phyloP scores from a whole-genome alignment of 192 early-diverging fungal species.

The Backusella circina region DNA sequence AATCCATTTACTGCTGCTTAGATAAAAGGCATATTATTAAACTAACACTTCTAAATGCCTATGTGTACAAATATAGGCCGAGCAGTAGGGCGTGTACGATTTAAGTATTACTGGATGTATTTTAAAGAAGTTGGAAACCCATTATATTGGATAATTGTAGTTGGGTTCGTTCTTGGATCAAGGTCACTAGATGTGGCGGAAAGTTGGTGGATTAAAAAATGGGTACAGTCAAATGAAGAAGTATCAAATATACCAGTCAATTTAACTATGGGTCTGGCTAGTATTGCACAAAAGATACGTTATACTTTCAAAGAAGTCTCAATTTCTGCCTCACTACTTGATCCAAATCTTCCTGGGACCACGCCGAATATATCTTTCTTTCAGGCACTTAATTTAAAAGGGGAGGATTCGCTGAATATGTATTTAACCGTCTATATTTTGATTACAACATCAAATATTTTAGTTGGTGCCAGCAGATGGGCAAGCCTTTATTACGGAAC shows the following conservation, averaged over 20 bases:
- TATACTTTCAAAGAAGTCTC: neutral
- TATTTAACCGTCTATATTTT: slow-evolving; percentile 59
- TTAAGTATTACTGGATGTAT: slow-evolving; percentile 77
- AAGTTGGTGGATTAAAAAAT: slow-evolving; percentile 63
- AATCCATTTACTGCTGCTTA: neutral
- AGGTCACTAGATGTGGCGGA: slow-evolving; percentile 51
- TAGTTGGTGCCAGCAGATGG: slow-evolving; percentile 27
- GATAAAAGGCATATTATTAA: neutral
- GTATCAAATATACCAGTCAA: neutral
- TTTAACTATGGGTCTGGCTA: neutral
- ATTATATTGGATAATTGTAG: slow-evolving; percentile 57
- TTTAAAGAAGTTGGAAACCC: slow-evolving; percentile 55
- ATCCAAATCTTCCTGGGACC: neutral
- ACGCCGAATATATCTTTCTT: neutral
- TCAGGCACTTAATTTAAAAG: neutral
- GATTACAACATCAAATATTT: slow-evolving; percentile 36
- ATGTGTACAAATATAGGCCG: slow-evolving; percentile 30
- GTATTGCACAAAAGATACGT: neutral
- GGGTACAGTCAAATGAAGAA: slow-evolving; percentile 36
- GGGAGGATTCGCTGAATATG: slow-evolving; percentile 21
- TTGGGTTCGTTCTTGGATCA: slow-evolving; percentile 35
- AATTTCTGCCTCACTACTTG: neutral
- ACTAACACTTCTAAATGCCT: neutral
- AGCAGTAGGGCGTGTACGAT: slow-evolving; percentile 74
- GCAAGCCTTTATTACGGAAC: slow-evolving; percentile 35